Percentiles rank a stretch among this genome's conserved stretches.
These are phyloP conservation scores for Closterium sp. DNA, from an alignment of 139 green algal genomes.

Conservation along the genomic window DNA sequence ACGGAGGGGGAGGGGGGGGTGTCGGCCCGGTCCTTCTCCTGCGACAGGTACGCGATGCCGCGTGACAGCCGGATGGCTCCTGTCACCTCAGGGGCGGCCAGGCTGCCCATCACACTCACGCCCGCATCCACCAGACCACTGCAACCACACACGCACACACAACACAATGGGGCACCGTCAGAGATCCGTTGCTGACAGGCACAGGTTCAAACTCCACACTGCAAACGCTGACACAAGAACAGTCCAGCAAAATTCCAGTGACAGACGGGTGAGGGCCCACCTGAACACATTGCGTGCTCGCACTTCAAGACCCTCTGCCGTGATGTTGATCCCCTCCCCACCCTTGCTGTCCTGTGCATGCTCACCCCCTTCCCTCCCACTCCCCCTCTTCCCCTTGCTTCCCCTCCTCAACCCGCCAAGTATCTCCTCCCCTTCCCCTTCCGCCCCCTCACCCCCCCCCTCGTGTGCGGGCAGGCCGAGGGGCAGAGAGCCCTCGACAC, in stretches of 20 bases:
- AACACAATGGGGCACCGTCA: neutral
- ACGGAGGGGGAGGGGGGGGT: neutral
- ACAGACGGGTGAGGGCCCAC: neutral
- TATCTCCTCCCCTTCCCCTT: neutral
- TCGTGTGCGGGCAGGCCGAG: neutral
- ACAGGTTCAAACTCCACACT: neutral
- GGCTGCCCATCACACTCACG: constrained; percentile 32
- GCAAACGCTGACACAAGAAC: neutral
- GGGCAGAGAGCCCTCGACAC: constrained; percentile 3
- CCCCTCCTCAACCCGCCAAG: neutral
- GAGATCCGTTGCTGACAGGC: neutral
- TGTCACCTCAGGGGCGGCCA: constrained; percentile 49
- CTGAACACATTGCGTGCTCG: constrained; percentile 56
- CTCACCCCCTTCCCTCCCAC: constrained; percentile 32
- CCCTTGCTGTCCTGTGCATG: constrained; percentile 8
- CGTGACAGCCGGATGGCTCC: constrained; percentile 43
- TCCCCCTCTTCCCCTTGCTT: constrained; percentile 27
- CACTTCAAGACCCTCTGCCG: constrained; percentile 51
- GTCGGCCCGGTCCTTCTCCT: constrained; percentile 24
- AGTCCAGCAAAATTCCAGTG: neutral
- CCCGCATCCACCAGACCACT: constrained; percentile 44
- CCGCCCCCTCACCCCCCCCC: neutral
- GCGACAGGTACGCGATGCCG: constrained; percentile 52
- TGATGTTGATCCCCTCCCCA: constrained; percentile 45
- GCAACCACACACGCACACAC: neutral